A percentile compares a stretch with the other conserved stretches of the same genome.
phyloP scores from a whole-genome alignment of 2,329 filamentous ascomycete genomes.

The Lizonia empirigonia region DNA sequence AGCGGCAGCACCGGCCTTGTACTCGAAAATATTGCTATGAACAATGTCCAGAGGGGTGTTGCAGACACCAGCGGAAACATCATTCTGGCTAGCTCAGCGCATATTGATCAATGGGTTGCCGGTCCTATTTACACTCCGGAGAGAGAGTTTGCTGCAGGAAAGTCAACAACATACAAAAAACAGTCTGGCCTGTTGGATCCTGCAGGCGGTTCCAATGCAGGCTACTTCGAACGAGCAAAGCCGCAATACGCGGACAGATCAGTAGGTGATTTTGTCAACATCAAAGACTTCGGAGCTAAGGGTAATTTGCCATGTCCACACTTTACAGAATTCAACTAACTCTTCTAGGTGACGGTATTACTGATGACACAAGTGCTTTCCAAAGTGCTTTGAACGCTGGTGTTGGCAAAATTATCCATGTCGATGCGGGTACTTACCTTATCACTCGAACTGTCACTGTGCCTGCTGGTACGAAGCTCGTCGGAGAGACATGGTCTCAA shows the following conservation, averaged over 20 bases:
- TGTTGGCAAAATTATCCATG: constrained; percentile 47
- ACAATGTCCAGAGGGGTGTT: too few species aligned
- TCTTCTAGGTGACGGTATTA: constrained; percentile 83
- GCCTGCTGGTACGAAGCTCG: constrained; percentile 17
- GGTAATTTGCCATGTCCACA: too few species aligned
- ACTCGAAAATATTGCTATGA: too few species aligned
- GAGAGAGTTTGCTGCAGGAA: too few species aligned
- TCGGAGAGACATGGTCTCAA: constrained; percentile 25
- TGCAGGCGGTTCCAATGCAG: background rate
- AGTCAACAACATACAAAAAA: too few species aligned
- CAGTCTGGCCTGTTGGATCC: background rate
- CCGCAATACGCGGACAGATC: constrained; percentile 52
- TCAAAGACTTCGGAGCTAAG: background rate
- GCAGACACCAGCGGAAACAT: too few species aligned
- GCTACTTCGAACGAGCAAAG: constrained; percentile 43
- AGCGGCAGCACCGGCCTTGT: too few species aligned
- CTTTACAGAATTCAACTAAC: constrained; percentile 32
- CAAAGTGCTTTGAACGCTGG: constrained; percentile 71
- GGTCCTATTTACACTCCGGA: too few species aligned
- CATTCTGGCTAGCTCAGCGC: too few species aligned
- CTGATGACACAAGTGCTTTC: constrained; percentile 77
- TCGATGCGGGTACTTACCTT: constrained; percentile 26
- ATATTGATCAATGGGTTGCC: too few species aligned
- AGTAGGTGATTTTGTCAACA: constrained; percentile 43
- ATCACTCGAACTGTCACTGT: constrained; percentile 23